Percentiles rank a stretch among this genome's conserved stretches.
Conservation (phyloP, 2,329 filamentous ascomycete species). For the Cladosporium sp. region DNA sequence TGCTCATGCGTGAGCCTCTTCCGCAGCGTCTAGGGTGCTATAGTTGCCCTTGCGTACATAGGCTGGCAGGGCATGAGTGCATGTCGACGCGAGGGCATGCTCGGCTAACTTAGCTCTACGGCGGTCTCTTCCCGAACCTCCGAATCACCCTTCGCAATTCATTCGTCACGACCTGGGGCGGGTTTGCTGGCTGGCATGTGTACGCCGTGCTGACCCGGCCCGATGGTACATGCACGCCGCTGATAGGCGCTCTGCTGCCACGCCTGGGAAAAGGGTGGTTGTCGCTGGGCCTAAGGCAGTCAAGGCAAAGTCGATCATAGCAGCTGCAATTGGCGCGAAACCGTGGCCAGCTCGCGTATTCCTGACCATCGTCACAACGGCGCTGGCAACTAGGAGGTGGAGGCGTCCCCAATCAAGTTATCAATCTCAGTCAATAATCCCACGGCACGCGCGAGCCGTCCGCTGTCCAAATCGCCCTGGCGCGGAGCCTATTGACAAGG, state of each 20-base stretch:
- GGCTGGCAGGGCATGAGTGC: no score
- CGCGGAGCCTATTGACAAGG: background rate
- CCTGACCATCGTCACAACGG: background rate
- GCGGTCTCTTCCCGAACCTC: background rate
- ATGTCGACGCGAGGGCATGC: background rate
- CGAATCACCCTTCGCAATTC: background rate
- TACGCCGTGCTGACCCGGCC: slow-evolving; percentile 2
- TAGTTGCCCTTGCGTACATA: no score
- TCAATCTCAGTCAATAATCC: slow-evolving; percentile 1
- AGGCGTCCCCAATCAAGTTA: background rate
- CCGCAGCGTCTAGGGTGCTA: no score
- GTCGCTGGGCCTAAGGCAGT: no score
- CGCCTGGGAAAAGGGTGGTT: background rate
- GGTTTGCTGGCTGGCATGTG: background rate
- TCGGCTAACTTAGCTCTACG: background rate
- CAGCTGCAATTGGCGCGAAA: background rate
- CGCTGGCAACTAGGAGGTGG: background rate
- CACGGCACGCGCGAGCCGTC: slow-evolving; percentile 3
- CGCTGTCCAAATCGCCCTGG: background rate
- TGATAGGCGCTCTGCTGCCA: background rate
- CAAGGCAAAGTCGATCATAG: background rate
- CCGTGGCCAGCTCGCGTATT: background rate
- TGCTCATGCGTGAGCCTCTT: background rate
- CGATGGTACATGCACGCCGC: background rate
- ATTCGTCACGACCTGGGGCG: background rate